Evolutionary conservation across 2,329 filamentous ascomycete species (phyloP).

Genomic region (Rosellinia necatrix): DNA sequence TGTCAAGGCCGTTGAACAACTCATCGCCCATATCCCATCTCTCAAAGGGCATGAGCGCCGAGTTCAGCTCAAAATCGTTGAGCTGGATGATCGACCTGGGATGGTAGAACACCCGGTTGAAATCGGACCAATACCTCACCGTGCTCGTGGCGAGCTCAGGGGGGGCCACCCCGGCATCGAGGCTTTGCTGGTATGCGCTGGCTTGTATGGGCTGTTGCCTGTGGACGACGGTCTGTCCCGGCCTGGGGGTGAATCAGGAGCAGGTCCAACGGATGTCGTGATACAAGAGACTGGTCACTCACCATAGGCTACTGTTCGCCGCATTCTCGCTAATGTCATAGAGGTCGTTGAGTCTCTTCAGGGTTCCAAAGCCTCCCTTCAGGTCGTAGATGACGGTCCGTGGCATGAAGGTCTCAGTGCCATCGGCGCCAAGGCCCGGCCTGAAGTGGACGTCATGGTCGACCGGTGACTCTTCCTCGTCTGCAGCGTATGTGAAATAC

Average conservation of each 20-base stretch:
- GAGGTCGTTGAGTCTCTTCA: constrained; percentile 85
- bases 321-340: constrained; percentile 64
- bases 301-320: constrained; percentile 47
- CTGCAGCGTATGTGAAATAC: constrained; percentile 88
- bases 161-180: constrained; percentile 71
- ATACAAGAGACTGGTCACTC: constrained; percentile 19
- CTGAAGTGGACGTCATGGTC: constrained; percentile 91
- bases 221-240: constrained; percentile 70
- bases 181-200: constrained; percentile 77
- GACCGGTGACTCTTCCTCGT: constrained; percentile 67
- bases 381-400: constrained; percentile 92
- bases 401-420: constrained; percentile 88
- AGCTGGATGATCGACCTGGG: constrained; percentile 86
- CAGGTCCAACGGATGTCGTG: constrained; percentile 9
- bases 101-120: constrained; percentile 89
- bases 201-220: constrained; percentile 68
- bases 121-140: constrained; percentile 97
- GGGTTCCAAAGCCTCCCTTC: constrained; percentile 88
- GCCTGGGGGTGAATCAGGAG: constrained; percentile 52
- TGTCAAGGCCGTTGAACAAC: constrained; percentile 73
- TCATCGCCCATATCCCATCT: constrained; percentile 75
- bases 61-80: constrained; percentile 84
- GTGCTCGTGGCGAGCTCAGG: constrained; percentile 68
- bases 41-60: constrained; percentile 80
- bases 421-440: constrained; percentile 79